These are phyloP conservation scores for Pichia nakasei DNA, from an alignment of 805 yeast genomes.

Conservation along the genomic window DNA sequence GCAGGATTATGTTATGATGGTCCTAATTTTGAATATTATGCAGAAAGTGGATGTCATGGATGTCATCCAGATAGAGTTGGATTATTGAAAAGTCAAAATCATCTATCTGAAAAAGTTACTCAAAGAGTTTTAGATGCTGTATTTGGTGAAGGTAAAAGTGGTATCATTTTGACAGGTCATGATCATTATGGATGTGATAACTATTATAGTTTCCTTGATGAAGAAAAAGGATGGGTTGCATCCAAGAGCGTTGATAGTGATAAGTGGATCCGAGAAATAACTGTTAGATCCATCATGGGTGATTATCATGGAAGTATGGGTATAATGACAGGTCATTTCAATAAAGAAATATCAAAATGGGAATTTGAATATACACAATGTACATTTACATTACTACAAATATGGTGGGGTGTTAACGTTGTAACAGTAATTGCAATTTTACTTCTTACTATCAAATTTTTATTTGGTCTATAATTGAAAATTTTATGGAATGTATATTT, in stretches of 20 bases:
- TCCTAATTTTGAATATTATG: slow-evolving; percentile 59
- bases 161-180: slow-evolving; percentile 86
- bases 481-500: no score
- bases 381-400: slow-evolving; percentile 78
- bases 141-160: slow-evolving; percentile 59
- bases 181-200: slow-evolving; percentile 92
- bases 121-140: slow-evolving; percentile 62
- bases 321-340: slow-evolving; percentile 64
- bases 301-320: slow-evolving; percentile 90
- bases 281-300: slow-evolving; percentile 94
- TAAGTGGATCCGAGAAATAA: slow-evolving; percentile 58
- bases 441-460: background rate
- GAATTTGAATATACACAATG: slow-evolving; percentile 65
- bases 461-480: background rate
- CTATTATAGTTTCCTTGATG: slow-evolving; percentile 41
- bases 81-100: slow-evolving; percentile 76
- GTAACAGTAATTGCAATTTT: slow-evolving; percentile 34
- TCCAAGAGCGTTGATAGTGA: slow-evolving; percentile 31
- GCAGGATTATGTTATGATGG: slow-evolving; percentile 85
- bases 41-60: slow-evolving; percentile 36
- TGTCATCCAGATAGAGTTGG: slow-evolving; percentile 63
- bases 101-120: slow-evolving; percentile 57
- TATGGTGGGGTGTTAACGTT: slow-evolving; percentile 89
- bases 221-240: slow-evolving; percentile 50
- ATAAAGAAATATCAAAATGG: slow-evolving; percentile 39